Percentiles rank a stretch among this genome's conserved stretches.
These are phyloP conservation scores for Xylaria acuta DNA, from an alignment of 495 filamentous ascomycete genomes.

Conservation along the genomic window DNA sequence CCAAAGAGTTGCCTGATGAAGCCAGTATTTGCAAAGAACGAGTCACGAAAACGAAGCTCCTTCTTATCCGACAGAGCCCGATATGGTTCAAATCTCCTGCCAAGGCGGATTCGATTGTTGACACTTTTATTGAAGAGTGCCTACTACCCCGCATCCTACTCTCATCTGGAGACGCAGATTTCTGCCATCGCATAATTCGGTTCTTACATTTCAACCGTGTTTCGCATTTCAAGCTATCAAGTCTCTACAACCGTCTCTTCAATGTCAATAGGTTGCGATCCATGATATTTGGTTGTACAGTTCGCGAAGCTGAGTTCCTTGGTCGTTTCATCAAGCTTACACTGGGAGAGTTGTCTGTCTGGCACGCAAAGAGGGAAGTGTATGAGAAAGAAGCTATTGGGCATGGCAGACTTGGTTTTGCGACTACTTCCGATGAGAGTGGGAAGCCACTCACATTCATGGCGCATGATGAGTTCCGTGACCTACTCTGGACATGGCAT, in stretches of 20 bases:
- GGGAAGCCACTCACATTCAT: constrained; percentile 70
- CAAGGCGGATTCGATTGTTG: constrained; percentile 71
- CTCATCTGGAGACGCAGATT: constrained; percentile 86
- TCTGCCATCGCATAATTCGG: constrained; percentile 81
- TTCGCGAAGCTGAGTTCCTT: constrained; percentile 87
- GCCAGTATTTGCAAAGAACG: constrained; percentile 69
- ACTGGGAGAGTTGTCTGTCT: constrained; percentile 75
- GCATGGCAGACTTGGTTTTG: constrained; percentile 58
- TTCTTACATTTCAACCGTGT: constrained; percentile 83
- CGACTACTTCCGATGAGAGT: constrained; percentile 66
- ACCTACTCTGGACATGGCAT: constrained; percentile 90
- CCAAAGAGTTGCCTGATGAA: constrained; percentile 71
- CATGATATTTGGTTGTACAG: constrained; percentile 85
- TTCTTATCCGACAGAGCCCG: constrained; percentile 67
- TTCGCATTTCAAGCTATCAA: constrained; percentile 85
- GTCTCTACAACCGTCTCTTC: constrained; percentile 84
- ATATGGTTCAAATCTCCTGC: constrained; percentile 69
- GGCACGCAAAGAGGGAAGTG: constrained; percentile 77
- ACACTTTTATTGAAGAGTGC: constrained; percentile 84
- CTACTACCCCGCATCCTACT: constrained; percentile 84
- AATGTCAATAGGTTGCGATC: constrained; percentile 76
- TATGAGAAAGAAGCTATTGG: constrained; percentile 82
- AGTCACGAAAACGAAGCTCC: constrained; percentile 65
- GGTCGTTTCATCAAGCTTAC: constrained; percentile 86
- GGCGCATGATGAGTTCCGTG: constrained; percentile 85